Conservation (phyloP, 78 protist species). For the Isochrysis galbana region DNA sequence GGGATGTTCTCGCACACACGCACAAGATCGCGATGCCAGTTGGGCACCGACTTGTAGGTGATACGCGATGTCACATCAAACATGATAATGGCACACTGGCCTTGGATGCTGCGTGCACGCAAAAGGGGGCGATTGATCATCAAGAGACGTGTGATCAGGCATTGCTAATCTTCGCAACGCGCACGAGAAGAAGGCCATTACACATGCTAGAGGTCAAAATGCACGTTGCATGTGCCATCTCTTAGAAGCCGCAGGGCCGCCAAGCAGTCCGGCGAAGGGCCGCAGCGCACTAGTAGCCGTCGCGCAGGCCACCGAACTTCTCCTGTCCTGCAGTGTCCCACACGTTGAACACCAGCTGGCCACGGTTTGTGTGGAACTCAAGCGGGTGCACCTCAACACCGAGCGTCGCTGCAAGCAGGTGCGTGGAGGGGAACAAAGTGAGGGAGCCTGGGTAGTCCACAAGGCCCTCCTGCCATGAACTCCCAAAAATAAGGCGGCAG, state of each 20-base stretch:
- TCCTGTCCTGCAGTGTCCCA: slow-evolving; percentile 99
- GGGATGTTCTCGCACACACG: slow-evolving; percentile 98
- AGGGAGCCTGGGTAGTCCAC: not conserved
- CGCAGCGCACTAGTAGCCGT: slow-evolving; percentile 99
- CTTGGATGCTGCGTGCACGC: slow-evolving; percentile 67
- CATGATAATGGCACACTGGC: slow-evolving; percentile 98
- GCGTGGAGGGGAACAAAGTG: not conserved
- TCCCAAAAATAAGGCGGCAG: too few relatives aligned
- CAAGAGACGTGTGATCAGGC: too few relatives aligned
- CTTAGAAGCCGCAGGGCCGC: too few relatives aligned
- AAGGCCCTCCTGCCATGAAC: too few relatives aligned
- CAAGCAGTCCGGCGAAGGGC: too few relatives aligned
- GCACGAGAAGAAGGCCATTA: too few relatives aligned
- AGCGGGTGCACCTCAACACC: slow-evolving; percentile 92
- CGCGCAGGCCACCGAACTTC: slow-evolving; percentile 98
- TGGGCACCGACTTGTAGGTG: slow-evolving; percentile 97
- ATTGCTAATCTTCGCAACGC: too few relatives aligned
- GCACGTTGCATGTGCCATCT: too few relatives aligned
- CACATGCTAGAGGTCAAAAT: too few relatives aligned
- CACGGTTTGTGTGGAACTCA: slow-evolving; percentile 92
- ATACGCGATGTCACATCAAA: slow-evolving; percentile 98
- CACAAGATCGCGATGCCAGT: slow-evolving; percentile 96
- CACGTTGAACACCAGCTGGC: slow-evolving; percentile 90
- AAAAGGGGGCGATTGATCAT: not conserved
- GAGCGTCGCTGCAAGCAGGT: slow-evolving; percentile 44